A percentile compares a stretch with the other conserved stretches of the same genome.
phyloP scores from a whole-genome alignment of 2,329 filamentous ascomycete genomes.

The Talaromyces funiculosus region DNA sequence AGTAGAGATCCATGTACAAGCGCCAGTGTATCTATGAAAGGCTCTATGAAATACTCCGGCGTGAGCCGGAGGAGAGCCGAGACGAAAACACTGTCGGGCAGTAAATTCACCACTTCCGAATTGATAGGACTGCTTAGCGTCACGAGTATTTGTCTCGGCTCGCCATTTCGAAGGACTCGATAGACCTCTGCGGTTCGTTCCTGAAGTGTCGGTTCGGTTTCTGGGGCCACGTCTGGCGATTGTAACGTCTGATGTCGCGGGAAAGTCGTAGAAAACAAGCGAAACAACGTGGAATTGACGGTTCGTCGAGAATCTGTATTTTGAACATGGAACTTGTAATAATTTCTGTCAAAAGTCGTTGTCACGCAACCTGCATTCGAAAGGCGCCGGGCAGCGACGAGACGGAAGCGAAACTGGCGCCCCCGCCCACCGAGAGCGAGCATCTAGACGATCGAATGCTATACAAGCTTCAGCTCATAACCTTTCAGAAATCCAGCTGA shows the following conservation, averaged over 20 bases:
- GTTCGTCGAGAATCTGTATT: neutral
- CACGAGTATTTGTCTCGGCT: constrained; percentile 38
- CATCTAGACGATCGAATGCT: neutral
- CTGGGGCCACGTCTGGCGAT: neutral
- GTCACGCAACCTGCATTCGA: neutral
- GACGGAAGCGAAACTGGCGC: neutral
- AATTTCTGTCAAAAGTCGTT: neutral
- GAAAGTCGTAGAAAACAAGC: neutral
- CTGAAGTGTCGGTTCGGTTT: neutral
- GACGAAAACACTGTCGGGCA: constrained; percentile 56
- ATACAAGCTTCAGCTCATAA: neutral
- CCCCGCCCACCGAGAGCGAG: neutral
- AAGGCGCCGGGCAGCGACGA: neutral
- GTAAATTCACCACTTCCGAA: constrained; percentile 24
- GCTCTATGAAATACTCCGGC: constrained; percentile 48
- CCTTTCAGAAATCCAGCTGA: neutral
- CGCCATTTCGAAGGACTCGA: constrained; percentile 28
- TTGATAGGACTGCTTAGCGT: constrained; percentile 30
- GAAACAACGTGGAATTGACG: neutral
- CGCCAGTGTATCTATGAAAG: constrained; percentile 43
- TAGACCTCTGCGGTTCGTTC: constrained; percentile 19
- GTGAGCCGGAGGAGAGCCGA: constrained; percentile 60
- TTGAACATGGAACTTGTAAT: neutral
- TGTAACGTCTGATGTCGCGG: neutral
- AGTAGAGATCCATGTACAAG: constrained; percentile 47